A percentile compares a stretch with the other conserved stretches of the same genome.
Conservation (phyloP, 2,329 filamentous ascomycete genomes). For the Fusarium albosuccineum region DNA sequence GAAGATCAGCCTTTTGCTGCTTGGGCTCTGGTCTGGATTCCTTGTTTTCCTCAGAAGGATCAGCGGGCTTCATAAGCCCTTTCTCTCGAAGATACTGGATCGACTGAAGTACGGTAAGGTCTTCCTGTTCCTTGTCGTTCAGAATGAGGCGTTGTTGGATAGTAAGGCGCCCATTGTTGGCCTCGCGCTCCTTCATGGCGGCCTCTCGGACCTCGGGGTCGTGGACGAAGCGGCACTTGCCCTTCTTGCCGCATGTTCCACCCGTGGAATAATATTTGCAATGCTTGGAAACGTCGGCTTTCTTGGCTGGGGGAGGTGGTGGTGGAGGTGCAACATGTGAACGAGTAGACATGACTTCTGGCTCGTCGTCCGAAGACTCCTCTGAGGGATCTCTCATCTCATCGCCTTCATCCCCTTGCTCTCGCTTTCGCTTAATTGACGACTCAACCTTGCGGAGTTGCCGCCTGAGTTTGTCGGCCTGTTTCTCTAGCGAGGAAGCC, state of each 20-base stretch:
- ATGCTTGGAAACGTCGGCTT: slow-evolving; percentile 73
- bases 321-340: slow-evolving; percentile 48
- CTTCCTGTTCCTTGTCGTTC: slow-evolving; percentile 77
- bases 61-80: slow-evolving; percentile 60
- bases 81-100: slow-evolving; percentile 74
- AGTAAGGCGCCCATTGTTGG: slow-evolving; percentile 75
- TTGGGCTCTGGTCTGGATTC: slow-evolving; percentile 19
- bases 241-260: slow-evolving; percentile 77
- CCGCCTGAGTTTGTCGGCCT: slow-evolving; percentile 72
- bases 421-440: slow-evolving; percentile 76
- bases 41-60: slow-evolving; percentile 29
- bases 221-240: slow-evolving; percentile 81
- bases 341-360: slow-evolving; percentile 69
- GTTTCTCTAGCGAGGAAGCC: slow-evolving; percentile 69
- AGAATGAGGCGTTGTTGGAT: slow-evolving; percentile 74
- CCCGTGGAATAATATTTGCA: slow-evolving; percentile 80
- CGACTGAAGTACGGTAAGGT: slow-evolving; percentile 74
- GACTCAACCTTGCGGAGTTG: slow-evolving; percentile 79
- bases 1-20: slow-evolving; percentile 30
- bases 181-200: slow-evolving; percentile 72
- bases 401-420: slow-evolving; percentile 75
- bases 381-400: slow-evolving; percentile 70
- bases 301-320: slow-evolving; percentile 62
- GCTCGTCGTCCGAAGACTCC: slow-evolving; percentile 69
- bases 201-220: slow-evolving; percentile 73